Percentiles rank a stretch among this genome's conserved stretches.
These are phyloP conservation scores for Manihot esculenta DNA, from an alignment of 441 rosid genomes.

Conservation along the genomic window DNA sequence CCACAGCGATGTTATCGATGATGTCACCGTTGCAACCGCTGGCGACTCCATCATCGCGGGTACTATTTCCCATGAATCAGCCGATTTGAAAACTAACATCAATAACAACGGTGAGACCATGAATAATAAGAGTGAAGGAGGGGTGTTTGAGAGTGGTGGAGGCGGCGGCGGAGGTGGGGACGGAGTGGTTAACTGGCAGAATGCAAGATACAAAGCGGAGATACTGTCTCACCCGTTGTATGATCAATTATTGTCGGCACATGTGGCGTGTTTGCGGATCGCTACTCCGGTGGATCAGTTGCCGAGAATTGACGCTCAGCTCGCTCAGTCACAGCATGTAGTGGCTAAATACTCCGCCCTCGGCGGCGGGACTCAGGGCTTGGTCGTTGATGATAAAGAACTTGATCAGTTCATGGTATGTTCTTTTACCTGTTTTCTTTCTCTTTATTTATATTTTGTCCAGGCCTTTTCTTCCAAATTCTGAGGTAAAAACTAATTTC, in stretches of 20 bases:
- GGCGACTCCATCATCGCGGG: conserved; percentile 45
- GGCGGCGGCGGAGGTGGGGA: conserved; percentile 27
- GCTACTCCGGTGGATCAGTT: conserved; percentile 99
- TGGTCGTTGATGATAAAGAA: conserved; percentile 81
- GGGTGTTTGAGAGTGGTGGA: conserved; percentile 27
- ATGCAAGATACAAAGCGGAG: conserved; percentile 84
- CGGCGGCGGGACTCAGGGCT: conserved; percentile 52
- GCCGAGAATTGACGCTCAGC: conserved; percentile 96
- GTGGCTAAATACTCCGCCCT: conserved; percentile 84
- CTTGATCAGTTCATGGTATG: conserved; percentile 98
- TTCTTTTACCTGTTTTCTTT: conserved; percentile 1
- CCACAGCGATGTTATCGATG: conserved; percentile 66
- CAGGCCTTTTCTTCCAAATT: background rate
- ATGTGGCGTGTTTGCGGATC: conserved; percentile 88
- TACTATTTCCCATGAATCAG: conserved; percentile 40
- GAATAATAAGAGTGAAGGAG: conserved; percentile 46
- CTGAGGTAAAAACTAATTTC: background rate
- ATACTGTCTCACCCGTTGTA: conserved; percentile 83
- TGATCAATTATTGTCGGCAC: conserved; percentile 89
- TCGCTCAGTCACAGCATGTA: conserved; percentile 95
- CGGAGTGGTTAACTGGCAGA: conserved; percentile 77
- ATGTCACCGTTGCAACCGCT: conserved; percentile 35
- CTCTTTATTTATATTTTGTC: background rate
- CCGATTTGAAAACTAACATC: conserved; percentile 41
- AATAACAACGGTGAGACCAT: conserved; percentile 29